phyloP scores from a whole-genome alignment of 768 basidiomycete genomes.

The Epithele typhae region DNA sequence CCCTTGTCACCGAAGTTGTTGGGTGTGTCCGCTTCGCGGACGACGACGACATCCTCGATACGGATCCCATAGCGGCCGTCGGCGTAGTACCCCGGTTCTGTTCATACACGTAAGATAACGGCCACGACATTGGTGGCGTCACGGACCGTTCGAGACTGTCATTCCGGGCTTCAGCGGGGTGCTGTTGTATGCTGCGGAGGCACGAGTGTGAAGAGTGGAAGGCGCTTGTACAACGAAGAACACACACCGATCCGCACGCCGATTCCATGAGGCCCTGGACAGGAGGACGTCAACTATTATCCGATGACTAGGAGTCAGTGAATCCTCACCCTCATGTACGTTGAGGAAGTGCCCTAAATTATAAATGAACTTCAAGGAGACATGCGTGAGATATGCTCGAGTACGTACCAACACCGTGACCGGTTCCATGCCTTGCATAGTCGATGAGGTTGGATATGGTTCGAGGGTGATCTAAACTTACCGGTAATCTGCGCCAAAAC shows the following conservation, averaged over 20 bases:
- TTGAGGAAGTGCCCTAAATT: conserved; percentile 83
- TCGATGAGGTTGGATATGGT: too few species aligned
- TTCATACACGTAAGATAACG: too few species aligned
- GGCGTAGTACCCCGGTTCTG: conserved; percentile 88
- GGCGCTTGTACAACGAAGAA: not conserved
- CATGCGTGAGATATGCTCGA: not conserved
- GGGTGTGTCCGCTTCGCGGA: conserved; percentile 63
- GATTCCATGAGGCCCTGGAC: conserved; percentile 55
- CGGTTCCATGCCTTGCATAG: conserved; percentile 81
- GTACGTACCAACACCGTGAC: conserved; percentile 74
- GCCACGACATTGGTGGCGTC: too few species aligned
- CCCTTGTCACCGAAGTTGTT: conserved; percentile 80
- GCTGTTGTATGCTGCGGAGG: conserved; percentile 55
- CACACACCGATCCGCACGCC: conserved; percentile 45
- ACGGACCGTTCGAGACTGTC: conserved; percentile 79
- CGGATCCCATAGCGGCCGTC: conserved; percentile 92
- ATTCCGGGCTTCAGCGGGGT: conserved; percentile 76
- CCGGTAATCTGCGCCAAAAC: conserved; percentile 66
- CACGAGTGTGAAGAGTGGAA: not conserved
- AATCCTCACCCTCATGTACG: conserved; percentile 82
- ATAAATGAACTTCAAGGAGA: too few species aligned
- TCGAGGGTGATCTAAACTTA: too few species aligned
- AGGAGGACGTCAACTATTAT: not conserved
- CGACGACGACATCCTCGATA: conserved; percentile 85
- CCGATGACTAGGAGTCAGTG: too few species aligned